A percentile compares a stretch with the other conserved stretches of the same genome.
These are phyloP conservation scores for Barnettozyma pratensis DNA, from an alignment of 805 yeast genomes.

Conservation along the genomic window DNA sequence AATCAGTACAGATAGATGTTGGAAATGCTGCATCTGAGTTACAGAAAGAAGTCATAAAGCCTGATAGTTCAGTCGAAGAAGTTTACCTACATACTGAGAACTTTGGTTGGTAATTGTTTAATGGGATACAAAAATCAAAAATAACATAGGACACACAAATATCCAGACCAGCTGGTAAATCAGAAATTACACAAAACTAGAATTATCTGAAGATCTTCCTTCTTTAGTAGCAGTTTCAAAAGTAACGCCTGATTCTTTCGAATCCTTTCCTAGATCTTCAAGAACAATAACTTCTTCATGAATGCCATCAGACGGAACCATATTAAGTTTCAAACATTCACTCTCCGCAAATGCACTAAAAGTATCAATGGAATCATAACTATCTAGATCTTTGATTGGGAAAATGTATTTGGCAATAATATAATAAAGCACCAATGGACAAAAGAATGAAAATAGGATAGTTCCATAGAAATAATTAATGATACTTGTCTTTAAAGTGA, in stretches of 20 bases:
- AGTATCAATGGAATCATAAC: conserved; percentile 21
- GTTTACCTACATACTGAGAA: conserved; percentile 47
- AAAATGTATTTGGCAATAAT: conserved; percentile 22
- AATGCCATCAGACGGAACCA: conserved; percentile 18
- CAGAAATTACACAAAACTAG: background rate
- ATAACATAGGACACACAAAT: too few species aligned
- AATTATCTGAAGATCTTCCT: conserved; percentile 2
- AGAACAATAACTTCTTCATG: conserved; percentile 6
- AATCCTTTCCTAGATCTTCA: conserved; percentile 3
- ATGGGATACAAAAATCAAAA: background rate
- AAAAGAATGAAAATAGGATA: conserved; percentile 27
- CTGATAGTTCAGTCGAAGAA: conserved; percentile 31
- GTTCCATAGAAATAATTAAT: conserved; percentile 27
- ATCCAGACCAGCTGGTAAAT: too few species aligned
- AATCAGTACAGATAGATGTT: conserved; percentile 32
- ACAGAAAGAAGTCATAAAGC: conserved; percentile 30
- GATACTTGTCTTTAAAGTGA: conserved; percentile 21
- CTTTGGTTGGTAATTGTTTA: conserved; percentile 36
- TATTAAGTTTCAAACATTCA: conserved; percentile 23
- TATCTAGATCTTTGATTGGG: conserved; percentile 20
- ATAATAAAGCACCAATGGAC: conserved; percentile 25
- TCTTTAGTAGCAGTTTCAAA: background rate
- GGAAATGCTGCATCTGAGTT: conserved; percentile 36
- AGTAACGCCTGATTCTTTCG: background rate
- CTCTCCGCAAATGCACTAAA: conserved; percentile 26